Evolutionary conservation across 176 grass and related monocot genomes (phyloP), one percentile per base, ranked within the genome.

Genomic region (Raddia distichophylla): DNA sequence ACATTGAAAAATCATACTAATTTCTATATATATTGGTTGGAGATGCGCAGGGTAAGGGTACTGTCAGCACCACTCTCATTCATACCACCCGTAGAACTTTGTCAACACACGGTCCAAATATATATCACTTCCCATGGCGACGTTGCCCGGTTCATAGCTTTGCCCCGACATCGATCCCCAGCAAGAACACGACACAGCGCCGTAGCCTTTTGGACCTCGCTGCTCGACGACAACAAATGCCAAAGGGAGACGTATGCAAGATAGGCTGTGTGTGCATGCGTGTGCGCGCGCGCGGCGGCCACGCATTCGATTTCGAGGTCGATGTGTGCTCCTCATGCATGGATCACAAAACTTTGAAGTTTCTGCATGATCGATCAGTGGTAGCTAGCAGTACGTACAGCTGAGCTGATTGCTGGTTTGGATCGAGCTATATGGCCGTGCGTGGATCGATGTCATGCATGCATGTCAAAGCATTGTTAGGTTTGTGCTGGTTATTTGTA

Each of bases 281-380:
- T 27, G 27, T 27, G 27, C 27, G 27, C 27, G 27, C 27, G 27
- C 27, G 27, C 27, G 27, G 27, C 27, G 57, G 40, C n/a, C 20
- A 7, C 48, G 62, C 46, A 79, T 32, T 10, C 79, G 52, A 76
- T 40, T 40, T 40, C 4, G 37, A 40, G 37, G 37, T 40, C 37
- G 22, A 67, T 84, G 52, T 84, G 82, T 76, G 72, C 82, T 37
- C 52, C 82, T 76, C 63, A 52, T 68, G 82, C 63, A 52, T 68
- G 82, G 62, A 76, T 84, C 82, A 84, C 72, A 40, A 40, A 37
- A 34, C 52, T 67, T 59, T 6, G 20, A 20, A 3, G 18, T 37
- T 14, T 11, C 16, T 59, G 7, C 57, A 59, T 58, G 9, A 9
- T 27, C 27, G 27, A 27, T 27, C 27, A 27, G 27, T 27, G 27